Evolutionary conservation across 2,329 filamentous ascomycete genomes (phyloP), one percentile per base, ranked within the genome.

Genomic region (Clonostachys rhizophaga): DNA sequence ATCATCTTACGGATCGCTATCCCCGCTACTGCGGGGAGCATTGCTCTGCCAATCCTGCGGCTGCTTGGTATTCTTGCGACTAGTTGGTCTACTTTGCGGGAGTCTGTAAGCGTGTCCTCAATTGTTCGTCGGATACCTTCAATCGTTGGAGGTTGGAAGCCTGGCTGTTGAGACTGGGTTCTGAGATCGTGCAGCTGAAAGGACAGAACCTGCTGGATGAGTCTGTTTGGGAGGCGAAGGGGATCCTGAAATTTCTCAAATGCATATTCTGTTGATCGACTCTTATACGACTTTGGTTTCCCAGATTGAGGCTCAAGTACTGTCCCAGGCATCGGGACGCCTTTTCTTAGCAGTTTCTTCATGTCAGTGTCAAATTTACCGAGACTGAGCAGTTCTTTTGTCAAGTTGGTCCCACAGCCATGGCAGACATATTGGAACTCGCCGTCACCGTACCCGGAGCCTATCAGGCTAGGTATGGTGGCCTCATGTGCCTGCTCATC

Each of bases 281-380:
- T 39, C 12, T n/a, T 18, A n/a, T 18, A 39, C 14, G 36, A n/a
- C 36, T 39, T 18, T 0, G 82, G 78, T n/a, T 68, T 62, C 0
- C 86, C 87, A 0, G 56, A 70, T 2, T 65, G 60, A 1, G 74
- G 59, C 9, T 79, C 70, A 9, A 89, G 69, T 6, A 89, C 60
- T 0, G 86, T 90, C 1, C 87, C 86, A 0, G 84, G 82, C 71
- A 91, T 80, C 0, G 86, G 81, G 2, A 66, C 58, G 8, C 70
- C 74, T 34, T 30, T n/a, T 12, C 33, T 44, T 8, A 18, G 18
- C 12, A 45, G 12, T 24, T 47, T n/a, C 0, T 40, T 20, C 9
- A 17, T 24, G 35, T 4, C 37, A 24, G 2, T 39, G 20, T 50
- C 54, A 54, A 90, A 88, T 53, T 83, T 86, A 40, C 63, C 69